phyloP scores from a whole-genome alignment of 352 stramenopile genomes.

The Globisporangium heterothallicum region DNA sequence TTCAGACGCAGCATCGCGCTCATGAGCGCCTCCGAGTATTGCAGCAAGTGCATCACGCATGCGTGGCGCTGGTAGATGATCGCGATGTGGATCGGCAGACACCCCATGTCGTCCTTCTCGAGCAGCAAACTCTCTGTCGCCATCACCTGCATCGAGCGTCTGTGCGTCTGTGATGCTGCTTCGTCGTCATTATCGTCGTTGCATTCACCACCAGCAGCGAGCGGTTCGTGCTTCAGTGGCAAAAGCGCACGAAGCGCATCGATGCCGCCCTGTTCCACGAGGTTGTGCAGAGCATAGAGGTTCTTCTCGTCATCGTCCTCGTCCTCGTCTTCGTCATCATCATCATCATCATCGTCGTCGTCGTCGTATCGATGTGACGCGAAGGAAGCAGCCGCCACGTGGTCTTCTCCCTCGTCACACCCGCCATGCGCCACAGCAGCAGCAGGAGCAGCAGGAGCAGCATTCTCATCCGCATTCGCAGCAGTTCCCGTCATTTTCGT shows the following conservation, averaged over 20 bases:
- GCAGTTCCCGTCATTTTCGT: too few species aligned
- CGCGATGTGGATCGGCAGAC: conserved; percentile 72
- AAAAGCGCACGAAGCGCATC: conserved; percentile 45
- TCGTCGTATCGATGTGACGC: too few species aligned
- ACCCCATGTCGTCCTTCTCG: conserved; percentile 83
- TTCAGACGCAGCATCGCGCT: conserved; percentile 65
- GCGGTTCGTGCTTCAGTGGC: conserved; percentile 16
- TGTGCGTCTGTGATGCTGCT: conserved; percentile 5
- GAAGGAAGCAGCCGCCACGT: too few species aligned
- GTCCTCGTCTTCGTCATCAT: conserved; percentile 31
- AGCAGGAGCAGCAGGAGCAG: too few species aligned
- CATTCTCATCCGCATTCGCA: too few species aligned
- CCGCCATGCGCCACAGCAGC: too few species aligned
- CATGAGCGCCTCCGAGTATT: conserved; percentile 59
- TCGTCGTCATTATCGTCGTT: conserved; percentile 5
- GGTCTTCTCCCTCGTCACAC: too few species aligned
- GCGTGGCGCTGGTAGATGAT: conserved; percentile 48
- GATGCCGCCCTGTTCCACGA: conserved; percentile 44
- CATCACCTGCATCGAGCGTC: conserved; percentile 31
- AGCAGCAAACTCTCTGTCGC: conserved; percentile 49
- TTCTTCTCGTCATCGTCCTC: conserved; percentile 35
- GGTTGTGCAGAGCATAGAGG: conserved; percentile 53
- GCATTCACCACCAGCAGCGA: neutral
- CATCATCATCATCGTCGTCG: conserved; percentile 1
- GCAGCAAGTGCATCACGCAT: conserved; percentile 42